Evolutionary conservation across 805 yeast species (phyloP).

Genomic region (Candida sanyiensis): DNA sequence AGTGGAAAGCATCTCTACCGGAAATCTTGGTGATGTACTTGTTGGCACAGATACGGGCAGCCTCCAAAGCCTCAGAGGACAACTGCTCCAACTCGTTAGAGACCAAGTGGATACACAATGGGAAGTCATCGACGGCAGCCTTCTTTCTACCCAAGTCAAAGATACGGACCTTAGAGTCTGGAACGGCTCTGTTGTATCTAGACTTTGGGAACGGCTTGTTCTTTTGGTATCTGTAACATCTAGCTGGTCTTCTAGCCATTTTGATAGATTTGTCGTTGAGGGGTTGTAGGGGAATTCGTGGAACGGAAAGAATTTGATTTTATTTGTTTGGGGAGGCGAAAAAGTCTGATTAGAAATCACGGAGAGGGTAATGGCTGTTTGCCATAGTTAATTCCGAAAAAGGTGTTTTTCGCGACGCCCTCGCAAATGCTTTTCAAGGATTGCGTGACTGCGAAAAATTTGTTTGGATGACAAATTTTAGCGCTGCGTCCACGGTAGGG

Average conservation of each 20-base stretch:
- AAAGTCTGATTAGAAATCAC: slow-evolving; percentile 9
- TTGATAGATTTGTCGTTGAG: slow-evolving; percentile 37
- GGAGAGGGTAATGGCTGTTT: slow-evolving; percentile 1
- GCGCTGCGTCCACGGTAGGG: slow-evolving; percentile 1
- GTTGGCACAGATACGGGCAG: slow-evolving; percentile 99
- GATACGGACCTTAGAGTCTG: slow-evolving; percentile 99
- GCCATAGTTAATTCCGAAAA: neutral
- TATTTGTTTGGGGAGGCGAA: slow-evolving; percentile 2
- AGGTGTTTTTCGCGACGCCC: neutral
- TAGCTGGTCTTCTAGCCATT: slow-evolving; percentile 99
- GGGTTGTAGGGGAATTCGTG: neutral
- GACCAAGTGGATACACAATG: slow-evolving; percentile 98
- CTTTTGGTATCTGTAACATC: slow-evolving; percentile 99
- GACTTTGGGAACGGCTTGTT: slow-evolving; percentile 99
- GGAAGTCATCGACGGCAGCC: slow-evolving; percentile 97
- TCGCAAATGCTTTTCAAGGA: neutral
- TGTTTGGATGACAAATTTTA: slow-evolving; percentile 2
- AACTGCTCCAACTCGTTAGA: slow-evolving; percentile 99
- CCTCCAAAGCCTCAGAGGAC: slow-evolving; percentile 99
- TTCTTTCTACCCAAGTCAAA: slow-evolving; percentile 99
- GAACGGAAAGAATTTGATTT: slow-evolving; percentile 4
- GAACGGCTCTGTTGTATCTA: slow-evolving; percentile 99
- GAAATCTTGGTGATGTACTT: slow-evolving; percentile 96
- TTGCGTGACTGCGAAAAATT: slow-evolving; percentile 10
- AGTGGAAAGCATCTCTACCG: slow-evolving; percentile 99